Percentiles rank a stretch among this genome's conserved stretches.
phyloP scores from a whole-genome alignment of 805 yeast species.

The Huiozyma sinensis region DNA sequence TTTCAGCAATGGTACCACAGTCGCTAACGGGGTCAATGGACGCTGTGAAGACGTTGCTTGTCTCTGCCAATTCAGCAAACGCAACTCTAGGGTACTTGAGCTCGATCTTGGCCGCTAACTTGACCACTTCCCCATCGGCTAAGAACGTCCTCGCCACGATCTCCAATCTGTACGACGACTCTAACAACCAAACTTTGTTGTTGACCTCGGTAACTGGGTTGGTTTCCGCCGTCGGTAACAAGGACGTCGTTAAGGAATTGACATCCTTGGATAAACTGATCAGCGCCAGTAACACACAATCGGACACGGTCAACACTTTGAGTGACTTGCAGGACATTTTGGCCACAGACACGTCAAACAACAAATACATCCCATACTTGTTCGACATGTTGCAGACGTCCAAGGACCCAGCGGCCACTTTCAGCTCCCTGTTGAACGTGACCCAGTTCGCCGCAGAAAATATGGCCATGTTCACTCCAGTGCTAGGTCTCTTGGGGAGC shows the following conservation, averaged over 20 bases:
- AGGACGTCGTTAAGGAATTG: constrained; percentile 9
- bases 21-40: constrained; percentile 7
- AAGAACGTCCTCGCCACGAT: constrained; percentile 14
- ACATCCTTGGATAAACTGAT: constrained; percentile 15
- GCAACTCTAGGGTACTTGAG: constrained; percentile 11
- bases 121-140: constrained; percentile 16
- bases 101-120: constrained; percentile 12
- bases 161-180: constrained; percentile 9
- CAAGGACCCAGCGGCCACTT: constrained; percentile 15
- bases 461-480: constrained; percentile 11
- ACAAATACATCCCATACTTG: constrained; percentile 15
- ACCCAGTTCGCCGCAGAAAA: constrained; percentile 16
- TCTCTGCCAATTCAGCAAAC: constrained; percentile 10
- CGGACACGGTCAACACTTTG: constrained; percentile 14
- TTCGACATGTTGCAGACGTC: constrained; percentile 16
- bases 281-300: constrained; percentile 12
- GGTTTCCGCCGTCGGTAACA: constrained; percentile 12
- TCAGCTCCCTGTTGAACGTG: constrained; percentile 17
- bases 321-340: constrained; percentile 10
- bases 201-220: constrained; percentile 9
- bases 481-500: constrained; percentile 12
- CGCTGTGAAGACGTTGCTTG: constrained; percentile 13
- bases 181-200: constrained; percentile 13
- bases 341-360: constrained; percentile 7
- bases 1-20: constrained; percentile 10